phyloP scores from a whole-genome alignment of 164 flowering plant species.

The Tetracentron sinense region DNA sequence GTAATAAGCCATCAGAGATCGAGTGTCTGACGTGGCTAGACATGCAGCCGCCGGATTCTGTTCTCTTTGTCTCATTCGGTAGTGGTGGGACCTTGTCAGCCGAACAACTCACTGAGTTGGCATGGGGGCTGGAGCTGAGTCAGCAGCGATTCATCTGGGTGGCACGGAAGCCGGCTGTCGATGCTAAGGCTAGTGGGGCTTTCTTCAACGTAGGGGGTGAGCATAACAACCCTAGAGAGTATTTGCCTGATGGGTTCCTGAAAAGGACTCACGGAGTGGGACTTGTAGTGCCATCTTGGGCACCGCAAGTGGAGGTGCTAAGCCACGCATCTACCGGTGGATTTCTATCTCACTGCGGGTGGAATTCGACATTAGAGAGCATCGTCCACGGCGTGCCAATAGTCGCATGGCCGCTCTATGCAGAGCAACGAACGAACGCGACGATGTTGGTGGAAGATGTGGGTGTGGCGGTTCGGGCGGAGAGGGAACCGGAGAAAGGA shows the following conservation, averaged over 20 bases:
- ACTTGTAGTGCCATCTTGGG: slow-evolving; percentile 14
- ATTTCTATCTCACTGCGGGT: slow-evolving; percentile 24
- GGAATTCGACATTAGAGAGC: no score
- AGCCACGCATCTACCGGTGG: slow-evolving; percentile 18
- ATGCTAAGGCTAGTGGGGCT: not conserved
- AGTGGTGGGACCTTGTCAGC: slow-evolving; percentile 26
- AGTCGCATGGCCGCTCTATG: no score
- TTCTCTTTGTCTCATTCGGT: slow-evolving; percentile 32
- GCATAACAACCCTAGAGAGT: not conserved
- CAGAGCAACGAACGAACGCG: slow-evolving; percentile 25
- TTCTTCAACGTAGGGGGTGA: not conserved
- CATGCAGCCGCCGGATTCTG: slow-evolving; percentile 31
- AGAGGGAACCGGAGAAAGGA: slow-evolving; percentile 5
- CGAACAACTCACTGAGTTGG: slow-evolving; percentile 26
- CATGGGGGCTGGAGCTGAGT: slow-evolving; percentile 28
- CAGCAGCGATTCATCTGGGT: slow-evolving; percentile 21
- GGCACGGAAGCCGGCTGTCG: slow-evolving; percentile 6
- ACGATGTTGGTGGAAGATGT: slow-evolving; percentile 12
- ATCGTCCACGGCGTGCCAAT: slow-evolving; percentile 21
- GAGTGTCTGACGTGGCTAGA: slow-evolving; percentile 24
- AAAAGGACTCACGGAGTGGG: slow-evolving; percentile 10
- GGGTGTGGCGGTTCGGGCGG: slow-evolving; percentile 27
- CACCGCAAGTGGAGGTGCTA: slow-evolving; percentile 19
- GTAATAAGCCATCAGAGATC: not conserved
- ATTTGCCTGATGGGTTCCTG: slow-evolving; percentile 19